Evolutionary conservation across 805 yeast species (phyloP), one percentile per base, ranked within the genome.

Genomic region (Saturnispora serradocipensis): DNA sequence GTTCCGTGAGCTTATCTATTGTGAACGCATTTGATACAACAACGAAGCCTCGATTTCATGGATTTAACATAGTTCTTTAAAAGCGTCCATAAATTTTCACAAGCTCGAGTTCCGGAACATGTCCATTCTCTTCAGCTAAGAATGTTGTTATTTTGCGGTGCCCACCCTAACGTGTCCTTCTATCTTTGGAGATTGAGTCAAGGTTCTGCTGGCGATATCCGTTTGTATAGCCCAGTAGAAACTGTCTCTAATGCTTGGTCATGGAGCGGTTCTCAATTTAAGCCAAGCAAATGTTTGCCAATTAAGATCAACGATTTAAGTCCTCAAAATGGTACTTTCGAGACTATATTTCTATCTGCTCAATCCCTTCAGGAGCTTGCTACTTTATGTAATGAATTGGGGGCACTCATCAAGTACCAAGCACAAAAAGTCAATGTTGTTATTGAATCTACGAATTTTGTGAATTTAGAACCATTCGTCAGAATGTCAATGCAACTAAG

Each of bases 401-500:
- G 67, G 5, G 63, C 72, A 0, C 54, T 73, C 25, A 55, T 77
- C 36, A 67, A 67, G 47, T 28, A 43, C 15, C 66, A 64, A 50
- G 44, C 55, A 4, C 46, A 50, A 22, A 56, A 55, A 16, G 64
- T 63, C 54, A 69, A 81, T 34, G 67, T 86, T 2, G 68, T 85
- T 25, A 68, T 86, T 36, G 95, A 86, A 66, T 76, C 82, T 46
- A 79, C 88, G 2, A 87, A 88, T 4, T 85, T 77, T 61, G 78
- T 86, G 52, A 83, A 83, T 63, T 64, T 86, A 49, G 91, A 86
- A 63, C 85, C 86, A 7, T 84, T 84, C 61, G 74, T 57, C 39
- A 72, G 70, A 56, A 69, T 78, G 64, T 67, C 67, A 32, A 60
- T 59, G 54, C 72, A 56, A 52, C 59, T 69, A 15, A 59, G 58